Base-by-base conservation (phyloP, 2,329 filamentous ascomycete genomes). In the Ceratocystiopsis brevicomis region DNA sequence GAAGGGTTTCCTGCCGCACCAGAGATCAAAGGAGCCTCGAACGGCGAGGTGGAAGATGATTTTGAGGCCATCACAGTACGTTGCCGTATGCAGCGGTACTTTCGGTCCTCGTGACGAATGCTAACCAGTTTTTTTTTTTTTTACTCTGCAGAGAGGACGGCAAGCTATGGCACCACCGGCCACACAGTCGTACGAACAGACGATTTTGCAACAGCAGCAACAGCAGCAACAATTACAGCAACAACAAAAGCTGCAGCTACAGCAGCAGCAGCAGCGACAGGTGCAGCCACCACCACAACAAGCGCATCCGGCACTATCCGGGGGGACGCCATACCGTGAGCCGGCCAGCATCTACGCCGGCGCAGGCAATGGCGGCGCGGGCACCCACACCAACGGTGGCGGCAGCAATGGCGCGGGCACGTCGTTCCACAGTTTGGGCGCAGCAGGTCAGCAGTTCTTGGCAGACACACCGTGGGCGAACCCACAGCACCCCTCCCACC, bases 1-100 rank as follows among this genome's bases (percentile, higher is more conserved):
- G 78, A 93, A 54, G 90, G 90, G 19, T 98, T 98, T 61, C 90
- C 90, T 34, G 87, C 88, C 32, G 90, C 87, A n/a, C 90, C 90
- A 17, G 71, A 82, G 33, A 79, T 98, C 61, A 68, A 68, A 45
- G 72, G 81, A 37, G 81, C 83, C 21, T 78, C 79, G 35, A 60
- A 71, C 18, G 66, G 71, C 12, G 85, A 95, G 54, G 62, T 90
- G 39, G 84, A 94, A 44, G 80, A 88, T 41, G 90, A 98, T 61
- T 66, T 96, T 49, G 78, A 81, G 57, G 81, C 81, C 52, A 95
- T 98, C 68, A 80, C 81, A 55, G 87, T 95, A 66, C 67, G 78
- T 71, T 30, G 25, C 8, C 25, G 25, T 11, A 21, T 4, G 25
- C 25, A n/a, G 25, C 8, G 25, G 25, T 30, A 2, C 8, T 6